These are phyloP conservation scores for Reticulascus tulasneorum DNA, from an alignment of 2,329 filamentous ascomycete genomes.

Conservation along the genomic window DNA sequence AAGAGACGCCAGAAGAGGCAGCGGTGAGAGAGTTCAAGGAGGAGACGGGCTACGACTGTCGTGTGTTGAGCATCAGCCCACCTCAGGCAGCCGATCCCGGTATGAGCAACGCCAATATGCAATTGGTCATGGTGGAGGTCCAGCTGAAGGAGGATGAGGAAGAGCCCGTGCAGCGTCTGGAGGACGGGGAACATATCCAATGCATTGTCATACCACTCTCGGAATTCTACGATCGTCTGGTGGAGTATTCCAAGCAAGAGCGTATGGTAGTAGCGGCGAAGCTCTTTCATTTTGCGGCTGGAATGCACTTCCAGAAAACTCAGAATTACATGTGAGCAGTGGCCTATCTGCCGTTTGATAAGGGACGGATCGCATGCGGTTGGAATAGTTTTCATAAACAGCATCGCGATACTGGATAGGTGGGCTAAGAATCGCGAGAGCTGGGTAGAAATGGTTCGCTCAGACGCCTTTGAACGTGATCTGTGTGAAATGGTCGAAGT, in stretches of 20 bases:
- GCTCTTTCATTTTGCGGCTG: slow-evolving; percentile 58
- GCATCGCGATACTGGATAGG: too few relatives aligned
- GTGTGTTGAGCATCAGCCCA: slow-evolving; percentile 42
- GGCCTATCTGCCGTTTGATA: too few relatives aligned
- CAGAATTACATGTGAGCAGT: slow-evolving; percentile 24
- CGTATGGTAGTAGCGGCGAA: slow-evolving; percentile 53
- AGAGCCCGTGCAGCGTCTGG: slow-evolving; percentile 53
- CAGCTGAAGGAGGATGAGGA: slow-evolving; percentile 43
- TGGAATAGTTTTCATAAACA: too few relatives aligned
- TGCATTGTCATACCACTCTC: slow-evolving; percentile 53
- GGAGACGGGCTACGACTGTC: slow-evolving; percentile 54
- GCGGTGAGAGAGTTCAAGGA: slow-evolving; percentile 51
- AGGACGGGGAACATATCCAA: slow-evolving; percentile 60
- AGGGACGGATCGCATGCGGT: too few relatives aligned
- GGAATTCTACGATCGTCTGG: slow-evolving; percentile 52
- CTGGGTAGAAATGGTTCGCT: too few relatives aligned
- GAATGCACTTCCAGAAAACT: slow-evolving; percentile 45
- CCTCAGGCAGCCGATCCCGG: slow-evolving; percentile 55
- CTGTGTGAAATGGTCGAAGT: too few relatives aligned
- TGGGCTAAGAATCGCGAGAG: too few relatives aligned
- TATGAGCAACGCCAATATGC: slow-evolving; percentile 57
- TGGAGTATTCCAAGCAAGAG: slow-evolving; percentile 40
- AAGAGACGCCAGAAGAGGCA: slow-evolving; percentile 47
- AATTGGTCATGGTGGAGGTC: slow-evolving; percentile 57
- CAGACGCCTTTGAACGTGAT: too few relatives aligned